These are phyloP conservation scores for Ganoderma sinense DNA, from an alignment of 1,284 basidiomycete species.

Conservation along the genomic window DNA sequence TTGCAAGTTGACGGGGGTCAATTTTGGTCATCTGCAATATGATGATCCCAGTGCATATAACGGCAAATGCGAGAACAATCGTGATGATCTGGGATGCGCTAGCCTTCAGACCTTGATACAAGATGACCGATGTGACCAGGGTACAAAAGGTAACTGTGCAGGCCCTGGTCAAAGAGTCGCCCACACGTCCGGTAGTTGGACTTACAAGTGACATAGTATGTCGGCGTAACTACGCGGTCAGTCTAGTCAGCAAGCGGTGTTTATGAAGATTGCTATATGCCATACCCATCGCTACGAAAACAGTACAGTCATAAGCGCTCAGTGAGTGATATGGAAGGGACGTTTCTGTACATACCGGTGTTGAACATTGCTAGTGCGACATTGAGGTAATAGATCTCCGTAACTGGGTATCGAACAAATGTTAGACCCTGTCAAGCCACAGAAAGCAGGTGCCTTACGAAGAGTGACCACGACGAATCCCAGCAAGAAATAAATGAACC, in stretches of 20 bases:
- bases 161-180: background rate
- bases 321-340: background rate
- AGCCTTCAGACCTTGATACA: conserved; percentile 72
- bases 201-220: conserved; percentile 65
- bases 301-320: conserved; percentile 1
- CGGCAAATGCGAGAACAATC: conserved; percentile 66
- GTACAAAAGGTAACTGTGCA: conserved; percentile 59
- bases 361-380: conserved; percentile 77
- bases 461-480: conserved; percentile 64
- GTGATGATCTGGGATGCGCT: conserved; percentile 61
- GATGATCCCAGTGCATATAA: conserved; percentile 64
- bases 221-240: conserved; percentile 54
- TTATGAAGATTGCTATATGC: conserved; percentile 36
- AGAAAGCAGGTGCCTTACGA: conserved; percentile 30
- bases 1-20: conserved; percentile 52
- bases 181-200: conserved; percentile 9
- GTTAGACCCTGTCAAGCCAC: background rate
- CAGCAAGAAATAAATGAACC: conserved; percentile 66
- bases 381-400: conserved; percentile 74
- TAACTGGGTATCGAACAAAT: conserved; percentile 36
- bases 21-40: conserved; percentile 75
- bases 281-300: conserved; percentile 42
- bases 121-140: conserved; percentile 60
- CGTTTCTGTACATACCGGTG: conserved; percentile 43
- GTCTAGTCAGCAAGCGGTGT: conserved; percentile 18